Percentiles rank a stretch among this genome's conserved stretches.
phyloP scores from a whole-genome alignment of 1,139 yeast species.

The Debaryomycetaceae sp. region DNA sequence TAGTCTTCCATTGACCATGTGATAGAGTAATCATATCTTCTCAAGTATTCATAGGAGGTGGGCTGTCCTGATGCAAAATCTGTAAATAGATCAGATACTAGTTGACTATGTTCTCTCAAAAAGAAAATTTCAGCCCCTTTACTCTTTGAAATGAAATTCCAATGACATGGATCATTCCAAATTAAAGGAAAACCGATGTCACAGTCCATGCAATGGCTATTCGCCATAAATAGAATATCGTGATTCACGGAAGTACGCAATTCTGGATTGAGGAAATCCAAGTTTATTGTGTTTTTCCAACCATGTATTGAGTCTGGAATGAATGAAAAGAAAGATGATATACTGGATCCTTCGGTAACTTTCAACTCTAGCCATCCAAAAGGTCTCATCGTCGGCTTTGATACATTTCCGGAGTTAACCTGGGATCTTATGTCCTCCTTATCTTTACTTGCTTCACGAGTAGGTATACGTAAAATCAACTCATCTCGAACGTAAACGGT shows the following conservation, averaged over 20 bases:
- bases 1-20: conserved; percentile 59
- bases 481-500: conserved; percentile 59
- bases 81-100: conserved; percentile 67
- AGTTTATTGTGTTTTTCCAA: conserved; percentile 49
- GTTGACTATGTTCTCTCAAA: conserved; percentile 77
- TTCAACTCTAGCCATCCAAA: conserved; percentile 92
- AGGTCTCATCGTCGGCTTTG: conserved; percentile 37
- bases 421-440: conserved; percentile 23
- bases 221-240: conserved; percentile 67
- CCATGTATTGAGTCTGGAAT: conserved; percentile 53
- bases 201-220: conserved; percentile 53
- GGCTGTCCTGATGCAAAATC: conserved; percentile 81
- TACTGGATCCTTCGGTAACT: conserved; percentile 49
- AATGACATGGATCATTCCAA: conserved; percentile 77
- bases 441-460: conserved; percentile 81
- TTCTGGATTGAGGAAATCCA: conserved; percentile 57
- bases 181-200: conserved; percentile 65
- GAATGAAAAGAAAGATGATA: conserved; percentile 48
- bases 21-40: conserved; percentile 63
- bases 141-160: conserved; percentile 60
- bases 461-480: conserved; percentile 72
- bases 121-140: conserved; percentile 57
- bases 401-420: conserved; percentile 6
- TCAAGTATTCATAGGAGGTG: conserved; percentile 67
- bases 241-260: conserved; percentile 85